Base-by-base conservation (phyloP, 2,329 filamentous ascomycete genomes). In the Chrysoporthe puriensis region DNA sequence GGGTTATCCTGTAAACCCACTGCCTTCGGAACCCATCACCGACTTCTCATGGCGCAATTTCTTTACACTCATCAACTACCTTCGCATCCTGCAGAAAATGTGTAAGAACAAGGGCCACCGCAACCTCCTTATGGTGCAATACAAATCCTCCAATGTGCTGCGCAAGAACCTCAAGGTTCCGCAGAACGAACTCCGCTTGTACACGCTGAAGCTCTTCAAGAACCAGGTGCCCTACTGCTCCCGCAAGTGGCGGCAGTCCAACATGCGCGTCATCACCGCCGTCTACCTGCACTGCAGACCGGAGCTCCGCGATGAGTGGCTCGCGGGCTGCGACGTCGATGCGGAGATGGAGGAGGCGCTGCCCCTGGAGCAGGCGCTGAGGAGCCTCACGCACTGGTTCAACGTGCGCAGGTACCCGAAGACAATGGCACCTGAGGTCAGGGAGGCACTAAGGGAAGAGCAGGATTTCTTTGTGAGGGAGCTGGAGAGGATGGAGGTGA, bases 241-340 rank as follows among this genome's bases (percentile, higher is more conserved):
- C 32, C 90, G 96, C 56, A 99, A 99, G 81, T 99, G 96, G 96
- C 90, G 96, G 16, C 96, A 98, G 81, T 90, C 90, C 73, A 98
- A 99, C 79, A 99, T 99, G 96, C 92, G 95, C 66, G 94, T 98
- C 75, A 99, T 99, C 76, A 99, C 96, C 0, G 94, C 94, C 3
- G 93, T 99, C 1, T 99, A 97, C 78, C 84, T 99, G 61, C 93
- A 97, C 80, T 97, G 95, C 76, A 87, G 94, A 8, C 95, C 95
- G 0, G 95, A 98, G 77, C 84, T 99, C 58, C 87, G 95, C 42
- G 96, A 99, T 76, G 96, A 97, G 79, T 98, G 96, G 95, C 85
- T 98, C 0, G 90, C 92, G 0, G 95, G 95, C 5, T 91, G 91
- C 69, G 94, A 97, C 76, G 90, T 98, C 1, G 96, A 99, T 74